Percentiles rank a stretch among this genome's conserved stretches.
phyloP scores from a whole-genome alignment of 2,329 filamentous ascomycete genomes.

The Pyricularia pennisetigena region DNA sequence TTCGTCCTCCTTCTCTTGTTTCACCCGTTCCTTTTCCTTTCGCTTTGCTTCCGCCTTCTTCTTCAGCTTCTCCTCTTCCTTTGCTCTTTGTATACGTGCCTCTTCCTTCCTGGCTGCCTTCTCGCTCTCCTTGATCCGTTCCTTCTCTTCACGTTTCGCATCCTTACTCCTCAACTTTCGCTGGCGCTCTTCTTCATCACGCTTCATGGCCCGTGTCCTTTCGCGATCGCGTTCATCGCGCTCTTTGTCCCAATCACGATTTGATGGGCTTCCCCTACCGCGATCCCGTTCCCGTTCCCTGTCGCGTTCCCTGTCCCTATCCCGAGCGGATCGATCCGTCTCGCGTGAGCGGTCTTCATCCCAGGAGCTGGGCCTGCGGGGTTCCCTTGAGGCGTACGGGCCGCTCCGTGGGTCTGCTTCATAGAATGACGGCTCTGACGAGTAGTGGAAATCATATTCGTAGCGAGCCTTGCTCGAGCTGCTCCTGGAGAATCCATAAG shows the following conservation, averaged over 20 bases:
- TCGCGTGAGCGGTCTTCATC: background rate
- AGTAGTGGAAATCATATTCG: background rate
- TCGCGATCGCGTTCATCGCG: background rate
- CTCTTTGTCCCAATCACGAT: background rate
- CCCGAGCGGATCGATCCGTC: slow-evolving; percentile 1
- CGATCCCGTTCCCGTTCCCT: background rate
- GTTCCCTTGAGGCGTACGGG: background rate
- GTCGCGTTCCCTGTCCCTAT: background rate
- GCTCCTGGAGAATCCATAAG: background rate
- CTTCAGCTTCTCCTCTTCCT: background rate
- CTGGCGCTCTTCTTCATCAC: background rate
- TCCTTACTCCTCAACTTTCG: background rate
- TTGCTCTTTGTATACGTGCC: background rate
- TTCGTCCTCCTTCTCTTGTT: background rate
- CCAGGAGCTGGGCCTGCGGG: background rate
- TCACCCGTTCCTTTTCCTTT: background rate
- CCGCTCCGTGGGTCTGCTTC: background rate
- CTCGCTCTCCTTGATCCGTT: background rate
- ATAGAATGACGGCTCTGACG: background rate
- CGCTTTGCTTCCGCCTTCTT: background rate
- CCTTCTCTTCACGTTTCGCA: background rate
- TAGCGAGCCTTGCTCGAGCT: background rate
- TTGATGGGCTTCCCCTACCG: background rate
- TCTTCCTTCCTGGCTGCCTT: background rate
- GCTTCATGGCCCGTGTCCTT: background rate